Conservation (phyloP, 2,329 filamentous ascomycete species). For the Talaromyces sp. region DNA sequence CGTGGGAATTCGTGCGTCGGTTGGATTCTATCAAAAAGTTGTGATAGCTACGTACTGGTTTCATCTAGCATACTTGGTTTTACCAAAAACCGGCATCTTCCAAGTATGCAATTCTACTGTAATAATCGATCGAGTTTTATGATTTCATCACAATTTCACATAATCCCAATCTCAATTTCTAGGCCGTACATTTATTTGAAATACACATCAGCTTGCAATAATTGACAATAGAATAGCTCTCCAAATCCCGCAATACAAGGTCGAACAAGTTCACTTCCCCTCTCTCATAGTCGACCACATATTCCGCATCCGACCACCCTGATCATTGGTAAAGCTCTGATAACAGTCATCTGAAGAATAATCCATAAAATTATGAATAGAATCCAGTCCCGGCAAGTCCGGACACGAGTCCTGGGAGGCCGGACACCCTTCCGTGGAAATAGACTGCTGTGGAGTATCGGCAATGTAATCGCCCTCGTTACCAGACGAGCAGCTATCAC, state of each 20-base stretch:
- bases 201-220: neutral
- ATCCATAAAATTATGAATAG: conserved; percentile 59
- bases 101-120: neutral
- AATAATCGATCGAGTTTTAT: neutral
- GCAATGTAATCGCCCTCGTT: conserved; percentile 40
- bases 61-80: neutral
- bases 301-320: conserved; percentile 48
- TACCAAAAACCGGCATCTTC: neutral
- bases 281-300: conserved; percentile 46
- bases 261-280: conserved; percentile 22
- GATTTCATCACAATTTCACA: neutral
- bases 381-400: conserved; percentile 41
- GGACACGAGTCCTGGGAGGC: conserved; percentile 49
- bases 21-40: neutral
- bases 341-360: conserved; percentile 55
- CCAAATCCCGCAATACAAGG: neutral
- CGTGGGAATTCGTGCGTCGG: neutral
- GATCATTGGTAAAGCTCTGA: conserved; percentile 47
- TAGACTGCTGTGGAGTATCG: conserved; percentile 46
- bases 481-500: conserved; percentile 27
- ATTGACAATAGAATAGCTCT: neutral
- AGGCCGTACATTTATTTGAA: neutral
- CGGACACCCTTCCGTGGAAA: conserved; percentile 58
- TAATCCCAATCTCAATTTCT: conserved; percentile 2
- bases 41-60: neutral